These are phyloP conservation scores for Tausonia pullulans DNA, from an alignment of 1,284 basidiomycete genomes.

Conservation along the genomic window DNA sequence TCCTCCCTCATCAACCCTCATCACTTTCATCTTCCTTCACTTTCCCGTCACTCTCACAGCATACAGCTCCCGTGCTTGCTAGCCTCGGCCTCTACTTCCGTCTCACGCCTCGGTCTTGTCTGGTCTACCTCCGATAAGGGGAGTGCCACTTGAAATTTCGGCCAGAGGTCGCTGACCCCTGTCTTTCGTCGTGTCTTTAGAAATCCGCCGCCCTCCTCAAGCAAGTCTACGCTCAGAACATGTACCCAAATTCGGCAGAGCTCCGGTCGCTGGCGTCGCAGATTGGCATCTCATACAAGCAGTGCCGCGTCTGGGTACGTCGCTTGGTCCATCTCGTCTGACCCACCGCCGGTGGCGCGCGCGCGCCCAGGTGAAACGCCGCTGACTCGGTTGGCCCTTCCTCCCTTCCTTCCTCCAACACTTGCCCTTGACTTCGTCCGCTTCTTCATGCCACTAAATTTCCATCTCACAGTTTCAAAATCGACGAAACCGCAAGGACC, in stretches of 20 bases:
- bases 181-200: not conserved
- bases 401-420: not conserved
- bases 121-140: not conserved
- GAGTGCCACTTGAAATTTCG: not conserved
- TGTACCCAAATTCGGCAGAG: slow-evolving; percentile 11
- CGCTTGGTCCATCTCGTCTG: not conserved
- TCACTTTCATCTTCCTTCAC: not conserved
- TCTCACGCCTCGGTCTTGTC: not conserved
- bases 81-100: not conserved
- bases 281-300: slow-evolving; percentile 11
- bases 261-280: not conserved
- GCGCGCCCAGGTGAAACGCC: no score
- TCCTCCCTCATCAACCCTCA: no score
- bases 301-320: slow-evolving; percentile 12
- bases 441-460: no score
- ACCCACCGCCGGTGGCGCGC: not conserved
- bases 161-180: not conserved
- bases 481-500: not conserved
- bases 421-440: not conserved
- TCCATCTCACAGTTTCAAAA: not conserved
- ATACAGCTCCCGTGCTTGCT: not conserved
- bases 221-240: slow-evolving; percentile 7
- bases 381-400: no score
- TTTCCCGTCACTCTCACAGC: not conserved
- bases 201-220: not conserved